Evolutionary conservation across 2,329 filamentous ascomycete species (phyloP).

Genomic region (Juglanconis sp.): DNA sequence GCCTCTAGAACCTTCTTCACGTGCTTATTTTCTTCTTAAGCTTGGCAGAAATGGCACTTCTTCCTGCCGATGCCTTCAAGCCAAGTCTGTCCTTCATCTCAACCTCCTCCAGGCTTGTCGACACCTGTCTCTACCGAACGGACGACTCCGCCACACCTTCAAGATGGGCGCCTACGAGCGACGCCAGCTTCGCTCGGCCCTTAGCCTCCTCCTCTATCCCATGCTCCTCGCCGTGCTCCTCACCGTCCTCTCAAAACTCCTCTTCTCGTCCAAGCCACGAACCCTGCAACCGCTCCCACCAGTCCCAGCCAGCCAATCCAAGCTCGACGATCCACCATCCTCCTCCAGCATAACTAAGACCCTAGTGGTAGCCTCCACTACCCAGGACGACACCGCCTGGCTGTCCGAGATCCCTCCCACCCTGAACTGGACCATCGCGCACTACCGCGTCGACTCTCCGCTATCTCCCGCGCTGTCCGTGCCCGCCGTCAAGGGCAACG

Average conservation of each 20-base stretch:
- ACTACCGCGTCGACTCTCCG: constrained; percentile 25
- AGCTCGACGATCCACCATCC: too few species aligned
- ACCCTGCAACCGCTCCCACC: not conserved
- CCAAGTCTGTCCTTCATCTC: too few species aligned
- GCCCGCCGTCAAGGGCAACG: constrained; percentile 42
- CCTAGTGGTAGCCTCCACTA: constrained; percentile 21
- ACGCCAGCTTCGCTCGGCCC: constrained; percentile 19
- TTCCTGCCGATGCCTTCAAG: not conserved
- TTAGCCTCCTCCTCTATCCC: constrained; percentile 18
- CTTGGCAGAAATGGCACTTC: too few species aligned
- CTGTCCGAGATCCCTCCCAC: constrained; percentile 12
- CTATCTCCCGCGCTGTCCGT: constrained; percentile 20
- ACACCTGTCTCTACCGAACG: too few species aligned
- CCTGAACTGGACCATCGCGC: constrained; percentile 21
- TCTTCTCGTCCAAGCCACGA: constrained; percentile 3
- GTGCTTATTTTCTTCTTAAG: not conserved
- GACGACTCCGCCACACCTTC: not conserved
- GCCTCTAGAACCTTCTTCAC: constrained; percentile 1
- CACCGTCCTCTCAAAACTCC: constrained; percentile 11
- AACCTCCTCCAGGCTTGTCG: too few species aligned
- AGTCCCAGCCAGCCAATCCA: not conserved
- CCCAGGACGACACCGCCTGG: constrained; percentile 17
- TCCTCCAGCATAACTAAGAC: constrained; percentile 13
- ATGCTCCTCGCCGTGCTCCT: constrained; percentile 18
- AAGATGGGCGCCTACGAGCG: constrained; percentile 14